Conservation (phyloP, 2,329 filamentous ascomycete species). For the Seiridium cupressi region DNA sequence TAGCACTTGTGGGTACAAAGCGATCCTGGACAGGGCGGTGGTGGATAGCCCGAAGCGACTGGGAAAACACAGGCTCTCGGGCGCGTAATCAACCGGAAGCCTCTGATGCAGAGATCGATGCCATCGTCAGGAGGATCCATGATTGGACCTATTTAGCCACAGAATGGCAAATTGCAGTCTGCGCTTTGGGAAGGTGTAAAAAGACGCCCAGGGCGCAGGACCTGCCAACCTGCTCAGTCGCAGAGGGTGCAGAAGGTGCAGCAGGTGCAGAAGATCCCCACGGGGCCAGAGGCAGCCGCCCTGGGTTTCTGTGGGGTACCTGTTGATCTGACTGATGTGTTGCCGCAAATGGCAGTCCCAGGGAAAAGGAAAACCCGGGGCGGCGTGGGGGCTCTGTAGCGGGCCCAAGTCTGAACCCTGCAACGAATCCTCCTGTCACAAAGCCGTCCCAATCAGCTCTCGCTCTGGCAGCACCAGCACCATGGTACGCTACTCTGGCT, state of each 20-base stretch:
- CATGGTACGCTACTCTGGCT: background rate
- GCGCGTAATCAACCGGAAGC: background rate
- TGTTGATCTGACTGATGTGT: background rate
- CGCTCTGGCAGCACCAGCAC: background rate
- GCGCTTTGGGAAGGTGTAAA: background rate
- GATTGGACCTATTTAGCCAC: too few species aligned
- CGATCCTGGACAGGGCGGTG: too few species aligned
- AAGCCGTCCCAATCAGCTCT: background rate
- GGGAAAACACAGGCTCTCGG: background rate
- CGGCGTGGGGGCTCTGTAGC: constrained; percentile 4
- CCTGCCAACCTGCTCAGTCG: background rate
- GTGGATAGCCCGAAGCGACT: background rate
- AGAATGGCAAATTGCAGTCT: too few species aligned
- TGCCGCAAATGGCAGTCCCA: background rate
- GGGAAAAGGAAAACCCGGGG: background rate
- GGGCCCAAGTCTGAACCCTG: background rate
- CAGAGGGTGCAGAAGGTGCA: background rate
- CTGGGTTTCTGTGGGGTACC: background rate
- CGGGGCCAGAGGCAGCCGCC: background rate
- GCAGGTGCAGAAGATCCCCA: background rate
- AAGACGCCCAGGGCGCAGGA: background rate
- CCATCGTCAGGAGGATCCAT: too few species aligned
- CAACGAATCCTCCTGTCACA: background rate
- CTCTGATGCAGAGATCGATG: background rate
- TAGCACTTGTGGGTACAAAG: too few species aligned